These are phyloP conservation scores for Pseudogymnoascus sp. DNA, from an alignment of 2,329 filamentous ascomycete genomes.

Conservation along the genomic window DNA sequence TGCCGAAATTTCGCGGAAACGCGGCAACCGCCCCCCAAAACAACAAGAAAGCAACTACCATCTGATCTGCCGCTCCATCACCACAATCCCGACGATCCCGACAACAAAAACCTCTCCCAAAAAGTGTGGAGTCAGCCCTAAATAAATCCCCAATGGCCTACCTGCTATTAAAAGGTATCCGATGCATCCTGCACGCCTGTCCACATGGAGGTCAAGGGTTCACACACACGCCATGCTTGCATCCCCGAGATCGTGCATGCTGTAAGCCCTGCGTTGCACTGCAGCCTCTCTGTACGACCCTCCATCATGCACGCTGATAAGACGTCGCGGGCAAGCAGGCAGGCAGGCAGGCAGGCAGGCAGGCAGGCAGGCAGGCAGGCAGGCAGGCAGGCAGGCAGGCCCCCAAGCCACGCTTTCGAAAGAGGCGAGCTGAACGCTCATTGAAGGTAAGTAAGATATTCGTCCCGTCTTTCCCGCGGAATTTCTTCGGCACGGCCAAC, in stretches of 20 bases:
- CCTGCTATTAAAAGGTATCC: slow-evolving; percentile 2
- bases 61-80: not conserved
- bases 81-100: not conserved
- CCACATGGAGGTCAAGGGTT: slow-evolving; percentile 1
- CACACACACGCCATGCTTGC: not conserved
- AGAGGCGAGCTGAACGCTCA: not conserved
- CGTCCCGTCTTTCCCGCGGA: not conserved
- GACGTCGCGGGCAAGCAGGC: not conserved
- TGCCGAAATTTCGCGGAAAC: not conserved
- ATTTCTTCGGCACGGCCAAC: not conserved
- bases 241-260: not conserved
- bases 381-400: not conserved
- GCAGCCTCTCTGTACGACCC: not conserved
- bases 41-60: not conserved
- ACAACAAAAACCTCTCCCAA: not conserved
- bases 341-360: not conserved
- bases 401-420: not conserved
- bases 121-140: slow-evolving; percentile 1
- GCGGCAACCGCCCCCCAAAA: not conserved
- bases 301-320: not conserved
- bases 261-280: slow-evolving; percentile 1
- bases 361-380: no score
- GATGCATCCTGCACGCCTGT: not conserved
- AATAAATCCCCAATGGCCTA: not conserved
- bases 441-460: no score